Evolutionary conservation across 495 filamentous ascomycete genomes (phyloP), one percentile per base, ranked within the genome.

Genomic region (Apodospora peruviana): DNA sequence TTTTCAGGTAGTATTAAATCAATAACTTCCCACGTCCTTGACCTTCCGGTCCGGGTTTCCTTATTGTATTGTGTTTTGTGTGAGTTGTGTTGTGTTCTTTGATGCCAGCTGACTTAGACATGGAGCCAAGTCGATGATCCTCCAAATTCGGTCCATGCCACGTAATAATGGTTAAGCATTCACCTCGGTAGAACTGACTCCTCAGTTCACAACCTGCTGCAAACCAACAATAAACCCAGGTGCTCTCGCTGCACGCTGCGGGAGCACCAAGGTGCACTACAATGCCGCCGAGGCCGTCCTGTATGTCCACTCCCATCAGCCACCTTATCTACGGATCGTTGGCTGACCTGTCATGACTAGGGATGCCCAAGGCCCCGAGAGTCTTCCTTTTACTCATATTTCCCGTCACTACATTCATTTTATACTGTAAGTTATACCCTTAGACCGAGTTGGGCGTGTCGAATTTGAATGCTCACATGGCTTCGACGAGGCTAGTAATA

Each of bases 281-380:
- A 5, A 51, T 55, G 48, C 40, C 25, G 29, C 34, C 50, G 2
- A 53, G 37, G 39, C 36, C 47, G 18, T 38, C 47, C 18, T 46
- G 55, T 58, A 22, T 4, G 51, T 54, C 37, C 9, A 35, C n/a
- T 39, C 9, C 23, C 29, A 5, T 4, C 7, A 21, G 1, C 0
- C 21, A 1, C n/a, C 12, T 2, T 24, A 4, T 29, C 35, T 27
- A 9, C 7, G 27, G 14, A 32, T 32, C 27, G 37, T 40, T n/a
- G 14, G 14, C 41, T 43, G 17, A 41, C 48, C 12, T 11, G 2
- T 4, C 2, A 39, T 25, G 17, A 35, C 24, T 11, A 61, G 56
- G 56, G 55, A 53, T 56, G 32, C 50, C 58, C 38, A 51, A 61
- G 40, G 45, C 56, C 44, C 56, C 56, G n/a, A 49, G 59, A 38